Conservation (phyloP, 768 basidiomycete species). For the Auricularia auricula-judae region DNA sequence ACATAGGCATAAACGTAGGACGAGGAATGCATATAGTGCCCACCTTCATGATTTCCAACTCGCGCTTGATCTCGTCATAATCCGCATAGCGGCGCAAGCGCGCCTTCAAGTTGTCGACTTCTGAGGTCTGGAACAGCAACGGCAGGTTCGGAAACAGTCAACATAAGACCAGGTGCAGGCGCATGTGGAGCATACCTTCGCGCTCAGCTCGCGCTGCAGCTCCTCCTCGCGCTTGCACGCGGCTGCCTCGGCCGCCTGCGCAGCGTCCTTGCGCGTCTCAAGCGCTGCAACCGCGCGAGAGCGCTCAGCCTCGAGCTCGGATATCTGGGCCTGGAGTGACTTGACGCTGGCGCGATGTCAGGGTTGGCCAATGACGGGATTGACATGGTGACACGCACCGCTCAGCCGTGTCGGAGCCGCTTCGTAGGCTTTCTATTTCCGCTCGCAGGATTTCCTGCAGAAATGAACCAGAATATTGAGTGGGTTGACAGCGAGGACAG, state of each 20-base stretch:
- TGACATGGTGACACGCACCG: constrained; percentile 35
- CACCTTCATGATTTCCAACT: constrained; percentile 98
- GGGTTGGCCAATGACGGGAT: background rate
- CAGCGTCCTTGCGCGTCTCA: constrained; percentile 44
- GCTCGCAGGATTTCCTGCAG: constrained; percentile 83
- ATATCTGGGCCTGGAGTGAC: constrained; percentile 59
- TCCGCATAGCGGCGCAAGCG: constrained; percentile 67
- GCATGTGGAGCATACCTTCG: constrained; percentile 19
- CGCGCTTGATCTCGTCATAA: constrained; percentile 96
- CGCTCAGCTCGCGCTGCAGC: constrained; percentile 38
- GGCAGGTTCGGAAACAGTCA: too few relatives aligned
- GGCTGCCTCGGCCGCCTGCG: constrained; percentile 34
- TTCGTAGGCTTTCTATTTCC: constrained; percentile 84
- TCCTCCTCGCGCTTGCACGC: constrained; percentile 48
- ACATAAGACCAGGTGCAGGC: too few relatives aligned
- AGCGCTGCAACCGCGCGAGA: constrained; percentile 57
- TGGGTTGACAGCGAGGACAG: background rate
- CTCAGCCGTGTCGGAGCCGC: constrained; percentile 60
- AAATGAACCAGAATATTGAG: background rate
- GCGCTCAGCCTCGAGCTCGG: constrained; percentile 66
- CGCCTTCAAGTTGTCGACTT: constrained; percentile 56
- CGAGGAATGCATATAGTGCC: constrained; percentile 6
- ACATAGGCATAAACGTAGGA: background rate
- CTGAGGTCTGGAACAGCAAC: constrained; percentile 18
- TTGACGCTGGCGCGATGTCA: constrained; percentile 39